Percentiles rank a stretch among this genome's conserved stretches.
phyloP scores from a whole-genome alignment of 1,139 yeast genomes.

The Yamadazyma conglobata region DNA sequence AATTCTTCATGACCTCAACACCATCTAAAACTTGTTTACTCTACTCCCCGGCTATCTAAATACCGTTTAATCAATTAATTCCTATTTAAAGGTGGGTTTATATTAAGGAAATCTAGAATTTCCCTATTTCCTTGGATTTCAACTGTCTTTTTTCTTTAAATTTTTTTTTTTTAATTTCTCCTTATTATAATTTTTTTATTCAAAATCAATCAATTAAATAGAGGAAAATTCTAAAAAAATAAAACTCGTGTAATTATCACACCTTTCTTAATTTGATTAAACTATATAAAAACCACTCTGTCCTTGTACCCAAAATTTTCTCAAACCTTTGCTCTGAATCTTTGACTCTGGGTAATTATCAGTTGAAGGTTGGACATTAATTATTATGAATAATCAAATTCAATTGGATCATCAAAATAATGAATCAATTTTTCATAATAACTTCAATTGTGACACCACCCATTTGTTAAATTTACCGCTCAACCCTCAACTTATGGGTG shows the following conservation, averaged over 20 bases:
- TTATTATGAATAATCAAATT: slow-evolving; percentile 7
- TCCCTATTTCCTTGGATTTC: no score
- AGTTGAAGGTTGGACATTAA: no score
- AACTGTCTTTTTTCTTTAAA: no score
- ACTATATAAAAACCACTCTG: slow-evolving; percentile 12
- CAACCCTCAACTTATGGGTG: no score
- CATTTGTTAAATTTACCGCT: neutral
- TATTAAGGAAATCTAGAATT: slow-evolving; percentile 7
- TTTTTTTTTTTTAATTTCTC: no score
- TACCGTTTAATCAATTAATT: no score
- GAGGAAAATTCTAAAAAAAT: slow-evolving; percentile 5
- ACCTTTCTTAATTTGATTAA: slow-evolving; percentile 15
- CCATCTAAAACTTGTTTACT: no score
- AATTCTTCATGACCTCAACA: no score
- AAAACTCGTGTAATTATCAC: slow-evolving; percentile 14
- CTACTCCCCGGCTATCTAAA: no score
- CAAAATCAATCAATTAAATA: slow-evolving; percentile 5
- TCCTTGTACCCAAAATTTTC: slow-evolving; percentile 5
- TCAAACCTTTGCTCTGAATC: no score
- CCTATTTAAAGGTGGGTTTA: slow-evolving; percentile 1
- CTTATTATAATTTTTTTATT: no score
- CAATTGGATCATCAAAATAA: slow-evolving; percentile 7
- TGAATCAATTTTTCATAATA: slow-evolving; percentile 3
- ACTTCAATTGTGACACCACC: neutral
- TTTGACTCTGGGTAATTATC: no score